These are phyloP conservation scores for Phtheirospermum japonicum DNA, from an alignment of 257 asterid genomes.

Conservation along the genomic window DNA sequence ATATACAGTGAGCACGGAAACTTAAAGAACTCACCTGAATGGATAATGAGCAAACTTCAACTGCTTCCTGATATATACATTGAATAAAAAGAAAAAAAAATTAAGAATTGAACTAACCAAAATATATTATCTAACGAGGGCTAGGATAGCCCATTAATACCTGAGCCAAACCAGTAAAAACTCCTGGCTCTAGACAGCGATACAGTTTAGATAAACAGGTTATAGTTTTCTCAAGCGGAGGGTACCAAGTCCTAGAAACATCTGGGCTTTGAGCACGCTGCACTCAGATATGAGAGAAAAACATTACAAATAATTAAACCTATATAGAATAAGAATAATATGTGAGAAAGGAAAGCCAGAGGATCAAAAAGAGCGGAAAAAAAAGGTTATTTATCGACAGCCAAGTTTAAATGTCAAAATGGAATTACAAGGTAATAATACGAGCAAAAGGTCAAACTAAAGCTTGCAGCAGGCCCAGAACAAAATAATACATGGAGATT, in stretches of 20 bases:
- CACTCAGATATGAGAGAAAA: conserved; percentile 28
- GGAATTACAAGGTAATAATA: conserved; percentile 10
- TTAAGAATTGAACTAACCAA: no score
- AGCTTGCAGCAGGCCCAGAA: no score
- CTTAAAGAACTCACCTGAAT: conserved; percentile 60
- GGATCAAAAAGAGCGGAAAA: conserved; percentile 4
- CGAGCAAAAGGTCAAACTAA: no score
- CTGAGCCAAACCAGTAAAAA: no score
- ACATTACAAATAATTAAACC: conserved; percentile 9
- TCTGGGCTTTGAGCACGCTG: conserved; percentile 75
- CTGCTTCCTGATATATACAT: conserved; percentile 61
- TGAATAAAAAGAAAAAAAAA: not conserved
- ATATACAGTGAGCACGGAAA: conserved; percentile 14
- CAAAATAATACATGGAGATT: no score
- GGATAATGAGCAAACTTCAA: no score
- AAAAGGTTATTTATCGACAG: not conserved
- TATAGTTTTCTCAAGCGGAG: no score
- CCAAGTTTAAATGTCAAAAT: conserved; percentile 7
- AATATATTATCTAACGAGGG: no score
- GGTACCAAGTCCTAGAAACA: conserved; percentile 72
- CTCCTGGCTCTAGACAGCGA: no score
- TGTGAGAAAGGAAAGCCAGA: no score
- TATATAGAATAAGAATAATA: conserved; percentile 8
- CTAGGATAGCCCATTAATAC: no score
- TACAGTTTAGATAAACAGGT: no score